A percentile compares a stretch with the other conserved stretches of the same genome.
Evolutionary conservation across 2,329 filamentous ascomycete species (phyloP).

Genomic region (Fusarium paranaense): DNA sequence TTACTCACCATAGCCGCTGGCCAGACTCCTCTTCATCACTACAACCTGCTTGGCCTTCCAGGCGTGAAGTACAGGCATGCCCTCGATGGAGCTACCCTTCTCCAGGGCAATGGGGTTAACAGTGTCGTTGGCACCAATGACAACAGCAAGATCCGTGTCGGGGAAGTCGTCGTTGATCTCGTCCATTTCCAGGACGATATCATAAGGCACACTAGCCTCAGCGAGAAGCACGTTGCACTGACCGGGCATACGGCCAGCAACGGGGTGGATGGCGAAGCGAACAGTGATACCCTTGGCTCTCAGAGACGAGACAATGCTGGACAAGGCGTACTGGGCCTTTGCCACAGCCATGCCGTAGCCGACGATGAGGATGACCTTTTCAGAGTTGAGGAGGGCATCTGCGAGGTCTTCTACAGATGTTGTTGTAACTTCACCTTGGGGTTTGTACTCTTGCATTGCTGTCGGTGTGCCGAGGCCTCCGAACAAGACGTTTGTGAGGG

Average conservation of each 20-base stretch:
- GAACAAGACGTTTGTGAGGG: constrained; percentile 89
- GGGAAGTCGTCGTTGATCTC: constrained; percentile 94
- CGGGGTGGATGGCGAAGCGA: constrained; percentile 90
- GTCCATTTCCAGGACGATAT: constrained; percentile 95
- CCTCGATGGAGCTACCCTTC: constrained; percentile 84
- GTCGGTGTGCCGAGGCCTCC: constrained; percentile 79
- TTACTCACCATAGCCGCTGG: constrained; percentile 81
- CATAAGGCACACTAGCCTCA: constrained; percentile 88
- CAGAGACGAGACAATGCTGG: constrained; percentile 80
- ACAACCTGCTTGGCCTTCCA: constrained; percentile 96
- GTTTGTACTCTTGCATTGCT: constrained; percentile 73
- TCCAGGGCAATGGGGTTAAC: constrained; percentile 92
- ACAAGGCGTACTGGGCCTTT: constrained; percentile 91
- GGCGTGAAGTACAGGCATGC: constrained; percentile 91
- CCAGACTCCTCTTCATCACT: constrained; percentile 93
- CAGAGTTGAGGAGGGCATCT: constrained; percentile 78
- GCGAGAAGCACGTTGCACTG: constrained; percentile 93
- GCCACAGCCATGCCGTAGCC: constrained; percentile 96
- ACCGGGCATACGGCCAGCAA: constrained; percentile 91
- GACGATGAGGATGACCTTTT: constrained; percentile 89
- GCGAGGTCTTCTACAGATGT: constrained; percentile 85
- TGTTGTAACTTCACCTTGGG: constrained; percentile 83
- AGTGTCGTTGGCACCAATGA: constrained; percentile 93
- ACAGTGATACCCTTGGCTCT: constrained; percentile 83
- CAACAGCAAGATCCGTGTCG: constrained; percentile 86